Evolutionary conservation across 1,139 yeast genomes (phyloP), one percentile per base, ranked within the genome.

Genomic region (Geotrichum fermentans): DNA sequence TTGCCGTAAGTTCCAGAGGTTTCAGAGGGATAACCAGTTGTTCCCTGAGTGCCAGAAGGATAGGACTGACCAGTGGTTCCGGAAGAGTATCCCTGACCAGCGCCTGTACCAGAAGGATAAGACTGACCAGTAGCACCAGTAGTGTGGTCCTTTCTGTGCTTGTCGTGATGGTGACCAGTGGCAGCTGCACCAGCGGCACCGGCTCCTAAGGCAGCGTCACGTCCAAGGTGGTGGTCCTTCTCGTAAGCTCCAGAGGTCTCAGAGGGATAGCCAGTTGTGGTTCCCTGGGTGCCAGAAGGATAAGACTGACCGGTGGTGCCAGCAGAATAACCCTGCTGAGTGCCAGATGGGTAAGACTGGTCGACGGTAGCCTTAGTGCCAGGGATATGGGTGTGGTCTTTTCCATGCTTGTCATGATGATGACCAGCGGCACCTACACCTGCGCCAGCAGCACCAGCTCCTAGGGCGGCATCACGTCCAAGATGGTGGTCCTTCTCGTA

Each of bases 151-250:
- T 45, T 16, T 38, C 30, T 30, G 11, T 30, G 26, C 38, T 45
- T 16, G 36, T 35, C 22, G 29, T 39, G 35, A 30, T 34, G 14
- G 35, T 16, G 42, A 24, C 28, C 28, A 26, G 45, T 40, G 21
- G 52, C 41, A 6, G 32, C 49, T 14, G 45, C 46, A 26, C 30
- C 42, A 38, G 45, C 46, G 29, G 35, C 45, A 33, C 46, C 37
- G 44, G 42, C 10, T 6, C 28, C 28, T 32, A 32, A 20, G 18
- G 43, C 43, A n/a, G n/a, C 20, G 35, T 43, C 52, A 18, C 44
- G 40, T 20, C 47, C 48, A 37, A 43, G 43, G 14, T 45, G 46
- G 18, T 20, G 20, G 17, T 16, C 41, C 20, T 36, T 40, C 14
- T 43, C 43, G 14, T 26, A 7, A n/a, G 43, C 42, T 11, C 38